phyloP scores from a whole-genome alignment of 768 basidiomycete genomes.

The Panaeolus cyanescens region DNA sequence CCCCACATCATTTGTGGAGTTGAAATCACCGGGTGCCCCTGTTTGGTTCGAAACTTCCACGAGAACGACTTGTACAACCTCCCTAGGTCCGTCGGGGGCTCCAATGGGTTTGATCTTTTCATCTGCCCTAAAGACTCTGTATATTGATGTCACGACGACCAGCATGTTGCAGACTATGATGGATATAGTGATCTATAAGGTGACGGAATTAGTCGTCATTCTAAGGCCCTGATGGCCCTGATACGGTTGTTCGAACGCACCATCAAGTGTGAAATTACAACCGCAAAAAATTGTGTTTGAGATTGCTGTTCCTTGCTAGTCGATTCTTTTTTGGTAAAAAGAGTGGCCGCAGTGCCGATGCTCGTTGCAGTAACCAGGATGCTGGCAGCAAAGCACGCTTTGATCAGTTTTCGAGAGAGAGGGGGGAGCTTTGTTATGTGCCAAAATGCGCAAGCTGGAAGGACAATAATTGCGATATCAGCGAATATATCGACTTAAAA shows the following conservation, averaged over 20 bases:
- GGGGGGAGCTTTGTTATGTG: constrained; percentile 10
- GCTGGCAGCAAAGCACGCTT: constrained; percentile 19
- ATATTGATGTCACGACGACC: constrained; percentile 17
- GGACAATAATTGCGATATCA: constrained; percentile 14
- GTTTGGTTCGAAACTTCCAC: background rate
- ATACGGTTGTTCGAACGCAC: background rate
- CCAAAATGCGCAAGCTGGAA: constrained; percentile 18
- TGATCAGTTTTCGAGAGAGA: constrained; percentile 14
- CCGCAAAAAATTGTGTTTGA: constrained; percentile 9
- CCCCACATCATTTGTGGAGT: too few species aligned
- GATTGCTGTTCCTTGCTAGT: background rate
- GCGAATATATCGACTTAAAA: constrained; percentile 16
- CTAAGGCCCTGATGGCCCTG: background rate
- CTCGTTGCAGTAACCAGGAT: constrained; percentile 9
- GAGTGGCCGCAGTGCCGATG: background rate
- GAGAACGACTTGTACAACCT: background rate
- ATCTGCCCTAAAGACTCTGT: constrained; percentile 12
- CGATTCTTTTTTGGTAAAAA: background rate
- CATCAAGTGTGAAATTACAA: constrained; percentile 10
- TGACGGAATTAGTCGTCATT: background rate
- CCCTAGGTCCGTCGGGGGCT: background rate
- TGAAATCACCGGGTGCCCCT: background rate
- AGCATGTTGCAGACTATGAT: constrained; percentile 19
- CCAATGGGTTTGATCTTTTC: background rate
- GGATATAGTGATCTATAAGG: constrained; percentile 12